phyloP scores from a whole-genome alignment of 75 land plant species.

The Larix kaempferi region DNA sequence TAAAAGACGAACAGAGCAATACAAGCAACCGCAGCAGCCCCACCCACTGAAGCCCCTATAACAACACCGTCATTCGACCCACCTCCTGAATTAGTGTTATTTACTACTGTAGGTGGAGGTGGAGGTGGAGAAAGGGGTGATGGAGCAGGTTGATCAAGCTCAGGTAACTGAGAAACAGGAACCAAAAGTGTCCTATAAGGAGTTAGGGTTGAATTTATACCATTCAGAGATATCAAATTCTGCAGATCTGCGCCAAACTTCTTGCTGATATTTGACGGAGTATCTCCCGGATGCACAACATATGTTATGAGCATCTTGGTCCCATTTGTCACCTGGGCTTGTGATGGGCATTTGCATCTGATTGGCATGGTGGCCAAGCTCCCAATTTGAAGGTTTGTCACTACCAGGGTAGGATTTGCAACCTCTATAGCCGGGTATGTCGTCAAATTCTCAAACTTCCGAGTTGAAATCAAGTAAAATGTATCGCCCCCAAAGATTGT shows the following conservation, averaged over 20 bases:
- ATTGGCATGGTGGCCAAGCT: no score
- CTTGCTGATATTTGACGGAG: constrained; percentile 9
- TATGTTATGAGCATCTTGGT: constrained; percentile 41
- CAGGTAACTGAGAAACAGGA: constrained; percentile 28
- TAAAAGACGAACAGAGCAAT: neutral
- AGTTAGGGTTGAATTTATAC: constrained; percentile 5
- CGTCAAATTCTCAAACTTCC: neutral
- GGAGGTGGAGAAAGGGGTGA: neutral
- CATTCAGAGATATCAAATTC: constrained; percentile 18
- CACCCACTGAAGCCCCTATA: constrained; percentile 4
- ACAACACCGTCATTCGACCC: neutral
- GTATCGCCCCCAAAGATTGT: constrained; percentile 1
- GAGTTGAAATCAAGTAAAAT: no score
- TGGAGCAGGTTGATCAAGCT: constrained; percentile 11
- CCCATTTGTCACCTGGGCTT: constrained; percentile 23
- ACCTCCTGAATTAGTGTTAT: neutral
- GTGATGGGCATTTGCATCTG: constrained; percentile 30
- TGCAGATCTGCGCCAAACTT: constrained; percentile 15
- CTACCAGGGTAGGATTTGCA: no score
- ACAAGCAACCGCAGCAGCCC: neutral
- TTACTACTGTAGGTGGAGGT: neutral
- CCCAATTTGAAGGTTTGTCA: constrained; percentile 18
- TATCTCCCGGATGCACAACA: constrained; percentile 29
- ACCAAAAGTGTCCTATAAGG: constrained; percentile 19
- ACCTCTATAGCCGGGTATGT: no score